Percentiles rank a stretch among this genome's conserved stretches.
These are phyloP conservation scores for Penicillium capsulatum DNA, from an alignment of 2,329 filamentous ascomycete genomes.

Conservation along the genomic window DNA sequence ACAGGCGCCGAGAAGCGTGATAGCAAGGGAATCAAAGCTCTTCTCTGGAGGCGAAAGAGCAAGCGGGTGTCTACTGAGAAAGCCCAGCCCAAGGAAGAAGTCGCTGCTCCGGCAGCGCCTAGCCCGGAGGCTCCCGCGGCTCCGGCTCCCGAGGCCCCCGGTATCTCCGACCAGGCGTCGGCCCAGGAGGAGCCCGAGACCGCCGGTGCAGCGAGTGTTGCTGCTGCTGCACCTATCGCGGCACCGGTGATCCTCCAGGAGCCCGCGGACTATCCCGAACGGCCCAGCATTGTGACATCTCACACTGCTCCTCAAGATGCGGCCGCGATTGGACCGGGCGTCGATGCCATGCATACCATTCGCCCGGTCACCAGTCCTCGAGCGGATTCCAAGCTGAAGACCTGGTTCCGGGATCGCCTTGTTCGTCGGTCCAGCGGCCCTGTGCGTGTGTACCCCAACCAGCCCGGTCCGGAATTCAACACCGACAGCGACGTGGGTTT, in stretches of 20 bases:
- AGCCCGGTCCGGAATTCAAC: conserved; percentile 20
- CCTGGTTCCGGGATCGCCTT: conserved; percentile 33
- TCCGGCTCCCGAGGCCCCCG: background rate
- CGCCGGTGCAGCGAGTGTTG: conserved; percentile 6
- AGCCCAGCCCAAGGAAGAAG: conserved; percentile 5
- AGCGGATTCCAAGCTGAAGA: conserved; percentile 33
- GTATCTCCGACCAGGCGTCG: background rate
- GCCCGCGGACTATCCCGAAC: conserved; percentile 3
- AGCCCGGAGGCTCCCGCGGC: background rate
- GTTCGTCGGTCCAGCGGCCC: conserved; percentile 27
- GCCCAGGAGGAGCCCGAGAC: conserved; percentile 4
- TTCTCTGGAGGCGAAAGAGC: conserved; percentile 28
- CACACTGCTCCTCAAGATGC: conserved; percentile 12
- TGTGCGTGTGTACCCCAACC: conserved; percentile 21
- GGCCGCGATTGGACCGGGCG: conserved; percentile 5
- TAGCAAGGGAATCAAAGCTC: conserved; percentile 21
- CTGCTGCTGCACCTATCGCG: conserved; percentile 2
- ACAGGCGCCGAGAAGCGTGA: conserved; percentile 20
- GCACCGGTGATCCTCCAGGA: conserved; percentile 6
- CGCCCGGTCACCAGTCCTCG: conserved; percentile 22
- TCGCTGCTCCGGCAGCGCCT: background rate
- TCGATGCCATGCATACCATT: conserved; percentile 10
- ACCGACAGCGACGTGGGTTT: conserved; percentile 17
- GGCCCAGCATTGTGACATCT: background rate
- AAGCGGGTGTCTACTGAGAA: conserved; percentile 20